Evolutionary conservation across 2,329 filamentous ascomycete genomes (phyloP).

Genomic region (Fusarium mexicanum): DNA sequence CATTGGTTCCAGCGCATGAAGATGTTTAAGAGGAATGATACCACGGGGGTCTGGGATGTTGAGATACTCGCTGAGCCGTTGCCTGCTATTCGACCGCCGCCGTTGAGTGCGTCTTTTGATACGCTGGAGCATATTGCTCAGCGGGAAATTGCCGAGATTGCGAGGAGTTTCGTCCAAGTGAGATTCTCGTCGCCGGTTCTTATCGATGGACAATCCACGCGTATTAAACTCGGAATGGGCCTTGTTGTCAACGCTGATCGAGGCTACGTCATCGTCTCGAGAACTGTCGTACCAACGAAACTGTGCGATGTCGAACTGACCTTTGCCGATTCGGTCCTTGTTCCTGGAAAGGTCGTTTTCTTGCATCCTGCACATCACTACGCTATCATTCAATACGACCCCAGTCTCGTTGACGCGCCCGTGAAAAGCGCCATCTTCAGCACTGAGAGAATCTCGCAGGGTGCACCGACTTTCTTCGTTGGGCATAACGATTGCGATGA

Average conservation of each 20-base stretch:
- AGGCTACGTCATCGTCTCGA: slow-evolving; percentile 90
- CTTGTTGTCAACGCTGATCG: slow-evolving; percentile 95
- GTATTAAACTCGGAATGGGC: slow-evolving; percentile 92
- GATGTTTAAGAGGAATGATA: slow-evolving; percentile 88
- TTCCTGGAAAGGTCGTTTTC: slow-evolving; percentile 93
- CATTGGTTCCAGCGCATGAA: slow-evolving; percentile 98
- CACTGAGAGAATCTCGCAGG: slow-evolving; percentile 84
- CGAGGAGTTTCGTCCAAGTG: slow-evolving; percentile 93
- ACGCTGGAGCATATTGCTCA: slow-evolving; percentile 87
- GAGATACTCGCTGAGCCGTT: slow-evolving; percentile 82
- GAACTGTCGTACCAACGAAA: slow-evolving; percentile 94
- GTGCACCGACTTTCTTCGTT: slow-evolving; percentile 93
- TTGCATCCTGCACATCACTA: slow-evolving; percentile 97
- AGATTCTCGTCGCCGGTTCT: slow-evolving; percentile 93
- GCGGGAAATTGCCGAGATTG: slow-evolving; percentile 87
- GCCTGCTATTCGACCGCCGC: slow-evolving; percentile 75
- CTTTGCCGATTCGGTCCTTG: slow-evolving; percentile 95
- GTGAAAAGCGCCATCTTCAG: slow-evolving; percentile 89
- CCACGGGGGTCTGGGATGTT: slow-evolving; percentile 93
- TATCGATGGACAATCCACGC: slow-evolving; percentile 71
- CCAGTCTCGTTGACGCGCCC: slow-evolving; percentile 87
- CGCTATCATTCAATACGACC: slow-evolving; percentile 93
- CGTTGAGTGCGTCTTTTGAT: slow-evolving; percentile 87
- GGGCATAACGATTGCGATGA: slow-evolving; percentile 95
- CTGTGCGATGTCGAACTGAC: slow-evolving; percentile 96